phyloP scores from a whole-genome alignment of 2,329 filamentous ascomycete species.

The Talaromyces funiculosus region DNA sequence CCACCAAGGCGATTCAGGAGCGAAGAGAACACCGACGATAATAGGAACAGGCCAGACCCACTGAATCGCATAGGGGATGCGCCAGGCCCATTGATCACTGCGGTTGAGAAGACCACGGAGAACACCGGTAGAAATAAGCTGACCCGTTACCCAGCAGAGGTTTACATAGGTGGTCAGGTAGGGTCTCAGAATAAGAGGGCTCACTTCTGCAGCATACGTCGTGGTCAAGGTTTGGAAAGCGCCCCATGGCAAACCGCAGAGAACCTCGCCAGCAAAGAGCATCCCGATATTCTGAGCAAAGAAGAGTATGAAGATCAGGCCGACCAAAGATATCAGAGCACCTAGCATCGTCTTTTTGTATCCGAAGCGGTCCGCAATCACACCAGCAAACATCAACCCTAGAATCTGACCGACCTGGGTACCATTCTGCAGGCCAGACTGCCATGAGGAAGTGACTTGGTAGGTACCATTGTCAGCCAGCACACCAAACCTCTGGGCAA shows the following conservation, averaged over 20 bases:
- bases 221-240: conserved; percentile 50
- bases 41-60: conserved; percentile 49
- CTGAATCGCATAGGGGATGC: conserved; percentile 48
- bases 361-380: conserved; percentile 51
- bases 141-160: conserved; percentile 54
- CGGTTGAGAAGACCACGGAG: conserved; percentile 38
- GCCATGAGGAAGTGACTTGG: conserved; percentile 52
- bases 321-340: conserved; percentile 34
- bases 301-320: conserved; percentile 44
- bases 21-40: conserved; percentile 39
- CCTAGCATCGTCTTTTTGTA: conserved; percentile 40
- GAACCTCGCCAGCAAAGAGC: conserved; percentile 56
- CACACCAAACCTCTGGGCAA: conserved; percentile 38
- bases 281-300: conserved; percentile 34
- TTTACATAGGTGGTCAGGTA: conserved; percentile 54
- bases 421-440: conserved; percentile 48
- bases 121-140: conserved; percentile 48
- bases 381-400: conserved; percentile 61
- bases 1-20: conserved; percentile 50
- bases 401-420: conserved; percentile 60
- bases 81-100: conserved; percentile 45
- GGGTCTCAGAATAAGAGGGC: conserved; percentile 42
- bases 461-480: conserved; percentile 24
- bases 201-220: conserved; percentile 50
- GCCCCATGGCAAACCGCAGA: conserved; percentile 57